phyloP scores from a whole-genome alignment of 2,329 filamentous ascomycete species.

The Aureobasidium sp. region DNA sequence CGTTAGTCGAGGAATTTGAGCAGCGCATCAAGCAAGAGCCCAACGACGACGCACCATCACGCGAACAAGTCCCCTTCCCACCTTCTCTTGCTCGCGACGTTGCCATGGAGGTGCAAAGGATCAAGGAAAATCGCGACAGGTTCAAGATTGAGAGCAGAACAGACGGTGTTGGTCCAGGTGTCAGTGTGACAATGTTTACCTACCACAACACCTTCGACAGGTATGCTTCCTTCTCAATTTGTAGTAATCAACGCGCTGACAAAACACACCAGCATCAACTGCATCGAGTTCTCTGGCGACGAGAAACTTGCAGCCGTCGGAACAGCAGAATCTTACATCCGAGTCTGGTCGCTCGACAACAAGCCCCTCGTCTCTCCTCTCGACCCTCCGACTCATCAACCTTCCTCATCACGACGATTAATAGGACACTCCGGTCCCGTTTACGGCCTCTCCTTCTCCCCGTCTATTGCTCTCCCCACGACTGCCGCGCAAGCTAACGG shows the following conservation, averaged over 20 bases:
- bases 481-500: slow-evolving; percentile 33
- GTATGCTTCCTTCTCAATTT: slow-evolving; percentile 37
- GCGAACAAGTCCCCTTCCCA: slow-evolving; percentile 76
- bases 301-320: slow-evolving; percentile 80
- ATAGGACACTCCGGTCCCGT: slow-evolving; percentile 88
- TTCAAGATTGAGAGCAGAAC: slow-evolving; percentile 82
- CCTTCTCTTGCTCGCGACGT: slow-evolving; percentile 86
- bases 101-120: slow-evolving; percentile 85
- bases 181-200: slow-evolving; percentile 95
- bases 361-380: slow-evolving; percentile 66
- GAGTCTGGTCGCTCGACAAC: slow-evolving; percentile 87
- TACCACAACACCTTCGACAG: slow-evolving; percentile 94
- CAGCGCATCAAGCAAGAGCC: slow-evolving; percentile 84
- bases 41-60: slow-evolving; percentile 66
- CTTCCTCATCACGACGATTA: slow-evolving; percentile 62
- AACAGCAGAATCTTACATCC: slow-evolving; percentile 90
- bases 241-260: slow-evolving; percentile 19
- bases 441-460: slow-evolving; percentile 84
- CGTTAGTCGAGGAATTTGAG: slow-evolving; percentile 81
- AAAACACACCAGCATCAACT: slow-evolving; percentile 59
- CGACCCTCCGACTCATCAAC: slow-evolving; percentile 51
- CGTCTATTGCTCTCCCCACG: slow-evolving; percentile 48
- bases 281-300: slow-evolving; percentile 91
- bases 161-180: slow-evolving; percentile 71
- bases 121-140: slow-evolving; percentile 85